Evolutionary conservation across 176 grass and related monocot species (phyloP).

Genomic region (Oryza meridionalis): DNA sequence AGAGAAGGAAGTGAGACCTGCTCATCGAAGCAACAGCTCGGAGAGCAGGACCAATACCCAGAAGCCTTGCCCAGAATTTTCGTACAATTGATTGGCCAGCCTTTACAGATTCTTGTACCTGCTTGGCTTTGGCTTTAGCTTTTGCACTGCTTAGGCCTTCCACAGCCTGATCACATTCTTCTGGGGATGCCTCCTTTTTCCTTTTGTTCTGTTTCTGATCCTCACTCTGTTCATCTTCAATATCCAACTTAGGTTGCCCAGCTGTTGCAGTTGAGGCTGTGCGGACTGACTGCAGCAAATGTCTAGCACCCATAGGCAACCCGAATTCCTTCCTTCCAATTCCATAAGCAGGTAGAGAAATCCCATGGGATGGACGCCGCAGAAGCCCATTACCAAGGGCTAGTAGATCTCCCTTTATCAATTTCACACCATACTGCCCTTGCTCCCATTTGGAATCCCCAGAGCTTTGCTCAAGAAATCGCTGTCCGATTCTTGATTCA

Average conservation of each 20-base stretch:
- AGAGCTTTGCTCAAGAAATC: conserved; percentile 47
- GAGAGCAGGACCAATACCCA: conserved; percentile 87
- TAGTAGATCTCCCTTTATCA: conserved; percentile 39
- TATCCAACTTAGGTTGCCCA: conserved; percentile 54
- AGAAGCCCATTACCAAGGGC: conserved; percentile 48
- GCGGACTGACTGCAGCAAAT: conserved; percentile 58
- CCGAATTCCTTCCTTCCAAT: conserved; percentile 55
- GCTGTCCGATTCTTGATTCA: conserved; percentile 39
- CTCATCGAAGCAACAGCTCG: conserved; percentile 93
- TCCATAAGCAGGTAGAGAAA: conserved; percentile 37
- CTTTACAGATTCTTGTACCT: conserved; percentile 73
- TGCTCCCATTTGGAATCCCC: conserved; percentile 41
- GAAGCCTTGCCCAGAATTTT: conserved; percentile 80
- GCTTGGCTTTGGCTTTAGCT: conserved; percentile 91
- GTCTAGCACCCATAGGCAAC: conserved; percentile 66
- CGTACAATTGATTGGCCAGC: conserved; percentile 53
- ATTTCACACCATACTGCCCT: conserved; percentile 42
- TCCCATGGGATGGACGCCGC: conserved; percentile 32
- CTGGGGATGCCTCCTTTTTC: conserved; percentile 87
- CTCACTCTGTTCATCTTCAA: conserved; percentile 59
- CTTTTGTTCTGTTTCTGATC: conserved; percentile 66
- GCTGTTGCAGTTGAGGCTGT: conserved; percentile 60
- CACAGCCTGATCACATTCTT: conserved; percentile 97
- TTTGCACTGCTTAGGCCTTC: conserved; percentile 92
- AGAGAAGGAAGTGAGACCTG: conserved; percentile 62